Base-by-base conservation (phyloP, 257 asterid genomes). In the Penstemon davidsonii region DNA sequence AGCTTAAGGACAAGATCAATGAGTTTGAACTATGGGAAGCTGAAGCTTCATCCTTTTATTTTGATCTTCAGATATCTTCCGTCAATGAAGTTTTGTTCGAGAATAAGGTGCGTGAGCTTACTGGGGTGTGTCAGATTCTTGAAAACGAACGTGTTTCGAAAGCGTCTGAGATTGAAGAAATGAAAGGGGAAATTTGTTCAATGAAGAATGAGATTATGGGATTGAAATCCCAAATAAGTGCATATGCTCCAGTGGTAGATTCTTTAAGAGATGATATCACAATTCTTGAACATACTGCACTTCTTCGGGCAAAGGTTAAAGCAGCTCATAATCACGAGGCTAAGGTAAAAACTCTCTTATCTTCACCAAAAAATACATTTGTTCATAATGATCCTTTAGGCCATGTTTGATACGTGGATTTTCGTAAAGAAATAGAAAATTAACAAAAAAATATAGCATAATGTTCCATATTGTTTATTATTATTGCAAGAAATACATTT, bases 31-130 rank as follows among this genome's bases (percentile, higher is more conserved):
- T 88, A 40, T 89, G 96, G 96, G 95, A 92, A 80, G 85, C 85
- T 5, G 98, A 92, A 73, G 96, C 97, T 9, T 73, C 95, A 3
- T 71, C 90, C 0, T 89, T 90, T 70, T 92, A 88, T 55, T 85
- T 90, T 62, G 96, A 89, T 79, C 91, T 87, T 79, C 96, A 92
- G 75, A 84, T 82, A 56, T 89, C 97, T 44, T 86, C 97, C 4
- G 52, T 89, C 47, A 68, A 76, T 39, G 95, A 87, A 71, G 87
- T 81, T 76, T 66, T 92, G 13, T 82, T 84, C 49, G 91, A 85
- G 74, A 74, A 83, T 72, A 88, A 87, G 84, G 90, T 90, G 68
- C 84, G 85, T 66, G 97, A 92, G 77, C 95, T 90, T 38, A 69
- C 83, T 63, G 92, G 78, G 68, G 81, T 66, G 7, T 92, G 93